These are phyloP conservation scores for Penicillium maclennaniae DNA, from an alignment of 495 filamentous ascomycete species.

Conservation along the genomic window DNA sequence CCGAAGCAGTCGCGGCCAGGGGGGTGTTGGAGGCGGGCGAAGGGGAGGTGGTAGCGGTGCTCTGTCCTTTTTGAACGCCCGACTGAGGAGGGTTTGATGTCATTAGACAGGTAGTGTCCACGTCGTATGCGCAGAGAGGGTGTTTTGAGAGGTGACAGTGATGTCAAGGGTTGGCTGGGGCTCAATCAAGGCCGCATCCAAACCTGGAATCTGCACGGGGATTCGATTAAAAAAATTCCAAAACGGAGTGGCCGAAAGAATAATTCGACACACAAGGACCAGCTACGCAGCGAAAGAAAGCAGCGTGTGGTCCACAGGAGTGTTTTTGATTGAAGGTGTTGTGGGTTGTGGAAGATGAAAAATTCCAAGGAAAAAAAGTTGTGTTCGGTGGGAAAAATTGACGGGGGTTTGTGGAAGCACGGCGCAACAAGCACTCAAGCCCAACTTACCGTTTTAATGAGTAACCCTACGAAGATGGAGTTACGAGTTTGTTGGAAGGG, in stretches of 20 bases:
- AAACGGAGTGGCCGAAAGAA: slow-evolving; percentile 15
- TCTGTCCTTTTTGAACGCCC: slow-evolving; percentile 53
- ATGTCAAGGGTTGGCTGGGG: slow-evolving; percentile 32
- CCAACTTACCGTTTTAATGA: not conserved
- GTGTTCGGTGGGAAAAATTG: slow-evolving; percentile 23
- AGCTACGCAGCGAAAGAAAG: slow-evolving; percentile 23
- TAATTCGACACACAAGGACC: slow-evolving; percentile 17
- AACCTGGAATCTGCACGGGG: slow-evolving; percentile 24
- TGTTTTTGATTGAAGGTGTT: slow-evolving; percentile 3
- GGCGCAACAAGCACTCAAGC: slow-evolving; percentile 3
- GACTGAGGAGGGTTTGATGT: slow-evolving; percentile 48
- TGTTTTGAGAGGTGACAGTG: slow-evolving; percentile 13
- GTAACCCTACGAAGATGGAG: not conserved
- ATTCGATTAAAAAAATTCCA: slow-evolving; percentile 26
- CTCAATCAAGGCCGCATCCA: slow-evolving; percentile 32
- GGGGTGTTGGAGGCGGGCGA: slow-evolving; percentile 50
- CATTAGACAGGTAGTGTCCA: slow-evolving; percentile 46
- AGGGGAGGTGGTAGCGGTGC: slow-evolving; percentile 44
- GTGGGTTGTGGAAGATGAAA: slow-evolving; percentile 13
- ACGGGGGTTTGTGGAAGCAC: slow-evolving; percentile 14
- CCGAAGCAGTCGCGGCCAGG: slow-evolving; percentile 52
- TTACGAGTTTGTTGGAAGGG: not conserved
- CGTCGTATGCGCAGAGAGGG: slow-evolving; percentile 27
- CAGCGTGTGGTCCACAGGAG: slow-evolving; percentile 23
- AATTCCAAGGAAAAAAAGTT: slow-evolving; percentile 24